Evolutionary conservation across 306 rosid species (phyloP), one percentile per base, ranked within the genome.

Genomic region (Hippophae rhamnoides): DNA sequence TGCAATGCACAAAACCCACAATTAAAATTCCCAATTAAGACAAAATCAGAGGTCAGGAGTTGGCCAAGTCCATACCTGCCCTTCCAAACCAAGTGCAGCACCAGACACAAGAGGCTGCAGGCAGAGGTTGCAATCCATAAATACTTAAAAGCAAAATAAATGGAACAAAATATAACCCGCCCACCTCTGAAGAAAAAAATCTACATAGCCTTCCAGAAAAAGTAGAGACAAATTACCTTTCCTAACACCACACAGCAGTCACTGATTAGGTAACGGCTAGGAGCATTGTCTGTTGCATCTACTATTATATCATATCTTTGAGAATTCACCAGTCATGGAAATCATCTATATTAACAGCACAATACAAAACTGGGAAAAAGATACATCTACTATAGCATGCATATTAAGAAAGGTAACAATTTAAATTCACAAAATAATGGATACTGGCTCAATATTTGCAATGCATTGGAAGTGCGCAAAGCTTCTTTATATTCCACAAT

Each of bases 61-160:
- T 59, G 47, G 56, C 62, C 43, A 61, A 58, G 52, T 1, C 8
- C 61, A 6, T 80, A 92, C 99, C 99, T 92, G 99, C 69, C 99
- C 99, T 83, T 92, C 99, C 79, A 92, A 65, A 76, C 99, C 99
- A 52, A 92, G 55, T 0, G 99, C 99, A 51, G 96, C 99, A 73
- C 99, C 99, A 54, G 96, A 92, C 54, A 92, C 99, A 60, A 92
- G 96, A 74, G 99, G 96, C 99, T 92, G 89, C 83, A 77, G 41
- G 47, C 51, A 47, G 55, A 54, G 56, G 79, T 14, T 80, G 0
- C 7, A 38, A 61, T 27, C 73, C 68, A 69, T 74, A 65, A 82
- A 40, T 63, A 61, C 56, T 50, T 5, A 31, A 12, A 58, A 43
- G 49, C 0, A 26, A 26, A 26, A 42, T 5, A 43, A 6, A 43